phyloP scores from a whole-genome alignment of 179 eudicot species.

The Silene coronaria region DNA sequence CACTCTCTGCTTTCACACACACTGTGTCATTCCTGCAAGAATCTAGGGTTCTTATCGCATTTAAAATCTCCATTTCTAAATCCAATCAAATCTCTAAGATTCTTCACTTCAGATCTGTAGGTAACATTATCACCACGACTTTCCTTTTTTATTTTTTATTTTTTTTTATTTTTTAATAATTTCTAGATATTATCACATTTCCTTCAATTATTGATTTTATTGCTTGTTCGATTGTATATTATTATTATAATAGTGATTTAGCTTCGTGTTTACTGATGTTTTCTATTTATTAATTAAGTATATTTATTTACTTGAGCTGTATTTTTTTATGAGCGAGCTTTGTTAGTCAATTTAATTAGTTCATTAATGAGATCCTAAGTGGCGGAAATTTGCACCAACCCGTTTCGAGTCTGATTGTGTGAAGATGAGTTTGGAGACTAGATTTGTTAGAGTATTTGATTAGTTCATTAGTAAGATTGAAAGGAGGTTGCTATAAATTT shows the following conservation, averaged over 20 bases:
- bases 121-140: neutral
- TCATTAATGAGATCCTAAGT: neutral
- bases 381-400: neutral
- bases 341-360: neutral
- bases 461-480: too few species aligned
- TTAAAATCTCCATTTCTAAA: neutral
- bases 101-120: neutral
- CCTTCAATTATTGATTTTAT: neutral
- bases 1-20: too few species aligned
- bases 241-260: neutral
- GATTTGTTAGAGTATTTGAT: neutral
- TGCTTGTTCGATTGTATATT: neutral
- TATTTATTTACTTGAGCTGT: neutral
- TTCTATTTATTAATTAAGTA: neutral
- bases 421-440: neutral
- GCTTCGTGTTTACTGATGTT: neutral
- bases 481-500: too few species aligned
- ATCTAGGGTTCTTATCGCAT: slow-evolving; percentile 2
- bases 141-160: neutral
- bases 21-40: neutral
- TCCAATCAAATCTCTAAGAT: neutral
- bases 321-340: slow-evolving; percentile 9
- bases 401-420: neutral
- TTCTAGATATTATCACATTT: neutral
- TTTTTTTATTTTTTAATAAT: neutral